A percentile compares a stretch with the other conserved stretches of the same genome.
Conservation (phyloP, 495 filamentous ascomycete species). For the Cercophora newfieldiana region DNA sequence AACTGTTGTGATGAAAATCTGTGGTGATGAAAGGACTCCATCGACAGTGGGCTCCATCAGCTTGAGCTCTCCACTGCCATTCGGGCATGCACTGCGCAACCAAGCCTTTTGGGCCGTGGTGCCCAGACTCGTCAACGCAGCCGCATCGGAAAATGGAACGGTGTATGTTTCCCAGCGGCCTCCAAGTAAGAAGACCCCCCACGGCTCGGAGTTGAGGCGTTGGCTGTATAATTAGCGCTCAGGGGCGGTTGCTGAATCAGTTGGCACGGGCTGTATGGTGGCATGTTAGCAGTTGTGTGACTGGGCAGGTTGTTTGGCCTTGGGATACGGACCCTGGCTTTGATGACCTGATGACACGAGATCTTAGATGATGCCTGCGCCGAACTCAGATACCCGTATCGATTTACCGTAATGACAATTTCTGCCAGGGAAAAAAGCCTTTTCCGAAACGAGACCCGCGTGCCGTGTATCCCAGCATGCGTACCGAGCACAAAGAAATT, state of each 20-base stretch:
- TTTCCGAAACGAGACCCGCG: not conserved
- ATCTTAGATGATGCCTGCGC: not conserved
- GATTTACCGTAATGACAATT: not conserved
- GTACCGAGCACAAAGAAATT: not conserved
- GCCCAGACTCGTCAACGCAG: not conserved
- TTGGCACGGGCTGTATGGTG: not conserved
- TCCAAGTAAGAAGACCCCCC: not conserved
- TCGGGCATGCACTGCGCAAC: not conserved
- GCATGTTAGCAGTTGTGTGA: not conserved
- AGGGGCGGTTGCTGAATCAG: not conserved
- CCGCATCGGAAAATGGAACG: not conserved
- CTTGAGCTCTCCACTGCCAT: too few species aligned
- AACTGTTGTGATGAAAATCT: not conserved
- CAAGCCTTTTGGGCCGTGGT: not conserved
- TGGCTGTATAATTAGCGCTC: not conserved
- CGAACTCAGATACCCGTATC: not conserved
- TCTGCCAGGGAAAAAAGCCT: not conserved
- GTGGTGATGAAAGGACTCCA: not conserved
- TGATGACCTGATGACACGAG: not conserved
- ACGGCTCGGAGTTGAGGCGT: not conserved
- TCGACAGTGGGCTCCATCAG: not conserved
- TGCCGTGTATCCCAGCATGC: not conserved
- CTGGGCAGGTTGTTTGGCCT: not conserved
- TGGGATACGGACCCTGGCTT: not conserved
- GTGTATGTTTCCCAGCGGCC: not conserved